These are phyloP conservation scores for slime mould (Dictyostelium discoideum) DNA, from an alignment of 78 protist genomes.

Conservation along the genomic window DNA sequence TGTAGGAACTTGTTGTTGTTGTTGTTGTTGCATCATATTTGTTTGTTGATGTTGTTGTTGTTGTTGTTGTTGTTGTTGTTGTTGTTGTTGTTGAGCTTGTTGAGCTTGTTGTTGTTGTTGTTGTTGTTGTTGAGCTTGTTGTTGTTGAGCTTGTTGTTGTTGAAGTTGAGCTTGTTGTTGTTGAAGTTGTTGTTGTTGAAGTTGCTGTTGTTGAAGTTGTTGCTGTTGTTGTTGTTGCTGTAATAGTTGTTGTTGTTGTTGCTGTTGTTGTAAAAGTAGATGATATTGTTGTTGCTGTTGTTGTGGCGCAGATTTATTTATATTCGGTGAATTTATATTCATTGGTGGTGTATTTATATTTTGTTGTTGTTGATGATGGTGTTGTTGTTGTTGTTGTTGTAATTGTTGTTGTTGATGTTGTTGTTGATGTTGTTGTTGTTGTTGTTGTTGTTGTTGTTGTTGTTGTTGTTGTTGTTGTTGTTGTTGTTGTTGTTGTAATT, in stretches of 20 bases:
- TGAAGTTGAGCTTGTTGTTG: neutral
- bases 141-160: neutral
- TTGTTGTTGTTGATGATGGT: neutral
- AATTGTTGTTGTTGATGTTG: neutral
- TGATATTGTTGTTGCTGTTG: neutral
- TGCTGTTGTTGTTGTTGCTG: neutral
- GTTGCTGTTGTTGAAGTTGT: neutral
- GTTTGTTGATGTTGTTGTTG: neutral
- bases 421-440: neutral
- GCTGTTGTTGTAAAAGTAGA: neutral
- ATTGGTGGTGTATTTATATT: slow-evolving; percentile 5
- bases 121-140: neutral
- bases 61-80: slow-evolving; percentile 14
- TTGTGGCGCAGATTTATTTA: slow-evolving; percentile 13
- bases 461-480: neutral
- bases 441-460: neutral
- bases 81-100: neutral
- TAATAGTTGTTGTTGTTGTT: neutral
- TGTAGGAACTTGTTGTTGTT: neutral
- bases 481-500: neutral
- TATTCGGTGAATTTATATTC: neutral
- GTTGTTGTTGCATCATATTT: too few species aligned
- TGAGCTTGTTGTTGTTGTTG: slow-evolving; percentile 8
- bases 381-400: neutral
- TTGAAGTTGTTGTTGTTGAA: neutral